Percentiles rank a stretch among this genome's conserved stretches.
Conservation (phyloP, 2,329 filamentous ascomycete genomes). For the Xylaria sp. region DNA sequence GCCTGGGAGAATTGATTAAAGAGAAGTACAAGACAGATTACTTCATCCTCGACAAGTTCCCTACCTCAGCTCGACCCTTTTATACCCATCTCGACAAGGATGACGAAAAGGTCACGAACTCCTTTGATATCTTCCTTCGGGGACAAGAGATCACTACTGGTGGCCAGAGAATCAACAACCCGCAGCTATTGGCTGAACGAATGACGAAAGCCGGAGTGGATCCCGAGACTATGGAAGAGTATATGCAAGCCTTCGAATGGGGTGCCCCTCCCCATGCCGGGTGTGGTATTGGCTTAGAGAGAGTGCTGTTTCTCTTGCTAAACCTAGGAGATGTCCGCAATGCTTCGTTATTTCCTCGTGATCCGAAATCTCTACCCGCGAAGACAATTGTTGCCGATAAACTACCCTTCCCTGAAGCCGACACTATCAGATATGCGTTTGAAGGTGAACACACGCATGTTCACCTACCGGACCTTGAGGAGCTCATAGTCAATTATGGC, state of each 20-base stretch:
- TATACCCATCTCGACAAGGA: constrained; percentile 85
- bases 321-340: constrained; percentile 90
- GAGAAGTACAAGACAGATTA: constrained; percentile 90
- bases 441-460: constrained; percentile 58
- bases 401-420: constrained; percentile 88
- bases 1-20: constrained; percentile 84
- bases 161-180: constrained; percentile 91
- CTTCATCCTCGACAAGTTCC: constrained; percentile 95
- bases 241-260: constrained; percentile 87
- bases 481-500: constrained; percentile 94
- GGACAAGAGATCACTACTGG: constrained; percentile 94
- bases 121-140: constrained; percentile 93
- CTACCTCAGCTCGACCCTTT: constrained; percentile 83
- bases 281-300: constrained; percentile 89
- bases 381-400: constrained; percentile 58
- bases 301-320: constrained; percentile 85
- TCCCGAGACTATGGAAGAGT: constrained; percentile 87
- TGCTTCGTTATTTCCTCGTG: constrained; percentile 86
- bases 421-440: constrained; percentile 75
- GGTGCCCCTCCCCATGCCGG: constrained; percentile 90
- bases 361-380: constrained; percentile 85
- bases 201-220: constrained; percentile 82
- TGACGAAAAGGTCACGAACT: constrained; percentile 74
- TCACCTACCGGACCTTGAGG: constrained; percentile 78
- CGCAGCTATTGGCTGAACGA: constrained; percentile 76